phyloP scores from a whole-genome alignment of 1,139 yeast species.

The Blastobotrys petasosporus region DNA sequence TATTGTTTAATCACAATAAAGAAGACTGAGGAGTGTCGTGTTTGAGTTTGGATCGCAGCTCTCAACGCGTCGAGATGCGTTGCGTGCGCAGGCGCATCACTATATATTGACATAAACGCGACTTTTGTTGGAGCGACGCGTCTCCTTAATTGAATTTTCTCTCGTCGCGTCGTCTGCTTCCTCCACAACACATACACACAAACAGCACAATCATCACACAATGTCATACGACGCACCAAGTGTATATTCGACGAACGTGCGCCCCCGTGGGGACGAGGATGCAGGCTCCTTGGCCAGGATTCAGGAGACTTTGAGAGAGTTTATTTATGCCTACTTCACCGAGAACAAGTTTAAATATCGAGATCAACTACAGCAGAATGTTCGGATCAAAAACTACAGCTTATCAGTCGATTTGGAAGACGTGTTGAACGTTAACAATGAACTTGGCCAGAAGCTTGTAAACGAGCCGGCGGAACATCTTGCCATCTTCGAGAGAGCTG shows the following conservation, averaged over 20 bases:
- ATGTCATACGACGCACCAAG: conserved; percentile 72
- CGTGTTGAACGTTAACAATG: conserved; percentile 81
- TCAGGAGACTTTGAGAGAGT: conserved; percentile 71
- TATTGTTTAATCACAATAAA: no score
- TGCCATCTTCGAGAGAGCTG: conserved; percentile 84
- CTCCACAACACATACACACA: no score
- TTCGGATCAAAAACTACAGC: conserved; percentile 67
- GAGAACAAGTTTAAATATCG: conserved; percentile 80
- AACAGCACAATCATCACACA: conserved; percentile 4
- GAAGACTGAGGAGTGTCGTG: no score
- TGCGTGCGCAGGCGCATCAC: conserved; percentile 1
- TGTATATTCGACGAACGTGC: conserved; percentile 75
- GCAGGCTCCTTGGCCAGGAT: conserved; percentile 71
- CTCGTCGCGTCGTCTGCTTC: background rate
- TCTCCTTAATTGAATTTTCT: background rate
- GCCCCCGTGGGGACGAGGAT: conserved; percentile 72
- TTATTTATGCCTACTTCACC: conserved; percentile 79
- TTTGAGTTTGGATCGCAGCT: background rate
- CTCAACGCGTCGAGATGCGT: background rate
- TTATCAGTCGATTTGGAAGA: conserved; percentile 79
- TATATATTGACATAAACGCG: no score
- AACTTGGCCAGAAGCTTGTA: conserved; percentile 70
- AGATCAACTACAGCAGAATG: conserved; percentile 83
- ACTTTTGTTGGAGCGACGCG: background rate
- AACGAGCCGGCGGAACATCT: conserved; percentile 89